phyloP scores from a whole-genome alignment of 2,329 filamentous ascomycete species.

The Rhynchosporium agropyri region DNA sequence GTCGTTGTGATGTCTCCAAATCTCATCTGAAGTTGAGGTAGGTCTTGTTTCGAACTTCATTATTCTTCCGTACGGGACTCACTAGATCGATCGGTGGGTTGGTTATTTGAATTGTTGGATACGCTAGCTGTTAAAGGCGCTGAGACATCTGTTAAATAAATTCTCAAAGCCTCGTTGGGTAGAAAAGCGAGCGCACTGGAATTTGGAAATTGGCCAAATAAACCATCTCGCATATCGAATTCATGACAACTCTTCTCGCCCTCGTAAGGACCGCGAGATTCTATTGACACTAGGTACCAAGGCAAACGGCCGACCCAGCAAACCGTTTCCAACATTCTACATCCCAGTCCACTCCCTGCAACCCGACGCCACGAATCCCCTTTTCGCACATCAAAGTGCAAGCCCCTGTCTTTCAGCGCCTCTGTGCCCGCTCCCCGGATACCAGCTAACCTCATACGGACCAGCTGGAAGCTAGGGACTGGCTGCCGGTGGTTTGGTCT shows the following conservation, averaged over 20 bases:
- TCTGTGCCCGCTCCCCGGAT: neutral
- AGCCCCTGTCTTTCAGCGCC: conserved; percentile 13
- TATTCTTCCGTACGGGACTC: neutral
- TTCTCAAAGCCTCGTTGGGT: neutral
- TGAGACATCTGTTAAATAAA: neutral
- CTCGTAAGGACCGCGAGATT: neutral
- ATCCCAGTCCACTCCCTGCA: conserved; percentile 20
- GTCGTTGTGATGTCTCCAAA: neutral
- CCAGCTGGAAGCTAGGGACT: neutral
- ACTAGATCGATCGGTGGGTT: neutral
- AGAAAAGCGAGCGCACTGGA: neutral
- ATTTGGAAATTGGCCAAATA: too few species aligned
- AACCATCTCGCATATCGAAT: too few species aligned
- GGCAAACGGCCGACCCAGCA: conserved; percentile 23
- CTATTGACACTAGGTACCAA: neutral
- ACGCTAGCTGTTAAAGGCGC: neutral
- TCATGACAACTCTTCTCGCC: neutral
- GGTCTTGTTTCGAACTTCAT: conserved; percentile 1
- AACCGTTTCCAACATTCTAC: conserved; percentile 20
- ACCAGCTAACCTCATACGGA: neutral
- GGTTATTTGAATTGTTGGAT: neutral
- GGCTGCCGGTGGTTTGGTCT: conserved; percentile 7
- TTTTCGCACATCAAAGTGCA: conserved; percentile 5
- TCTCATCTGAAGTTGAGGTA: conserved; percentile 1
- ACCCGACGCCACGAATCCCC: neutral